phyloP scores from a whole-genome alignment of 202 grass and related monocot genomes.

The Musa balbisiana region DNA sequence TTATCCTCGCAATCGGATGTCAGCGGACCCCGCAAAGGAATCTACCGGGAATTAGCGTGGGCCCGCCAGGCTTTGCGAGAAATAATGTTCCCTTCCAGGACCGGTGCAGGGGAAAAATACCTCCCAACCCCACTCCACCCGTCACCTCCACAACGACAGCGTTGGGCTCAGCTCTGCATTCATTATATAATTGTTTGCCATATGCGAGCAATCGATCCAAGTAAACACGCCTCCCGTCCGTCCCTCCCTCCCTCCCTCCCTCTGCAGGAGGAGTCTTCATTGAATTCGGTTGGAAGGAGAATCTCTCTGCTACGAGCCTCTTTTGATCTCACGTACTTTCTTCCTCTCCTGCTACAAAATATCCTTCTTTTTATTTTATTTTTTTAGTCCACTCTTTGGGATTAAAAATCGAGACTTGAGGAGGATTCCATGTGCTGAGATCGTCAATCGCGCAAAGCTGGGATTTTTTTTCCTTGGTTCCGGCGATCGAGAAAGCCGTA shows the following conservation, averaged over 20 bases:
- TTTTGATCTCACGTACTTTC: neutral
- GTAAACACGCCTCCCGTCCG: too few relatives aligned
- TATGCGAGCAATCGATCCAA: neutral
- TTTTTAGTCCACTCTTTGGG: neutral
- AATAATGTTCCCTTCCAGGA: too few relatives aligned
- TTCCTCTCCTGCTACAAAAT: neutral
- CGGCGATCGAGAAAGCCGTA: neutral
- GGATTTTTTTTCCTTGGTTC: neutral
- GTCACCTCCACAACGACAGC: too few relatives aligned
- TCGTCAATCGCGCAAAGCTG: neutral
- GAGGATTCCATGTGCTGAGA: neutral
- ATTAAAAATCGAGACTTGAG: neutral
- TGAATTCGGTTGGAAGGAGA: neutral
- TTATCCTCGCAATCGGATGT: too few relatives aligned
- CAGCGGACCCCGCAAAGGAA: too few relatives aligned
- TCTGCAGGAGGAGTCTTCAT: too few relatives aligned
- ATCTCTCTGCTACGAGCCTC: neutral
- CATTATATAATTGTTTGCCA: neutral
- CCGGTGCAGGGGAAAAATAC: too few relatives aligned
- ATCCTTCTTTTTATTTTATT: neutral
- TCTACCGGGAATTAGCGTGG: too few relatives aligned
- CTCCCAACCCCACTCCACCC: too few relatives aligned
- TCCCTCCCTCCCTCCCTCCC: neutral
- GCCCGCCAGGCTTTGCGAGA: too few relatives aligned
- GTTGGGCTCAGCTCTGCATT: too few relatives aligned